Conservation (phyloP, 192 early-diverging fungal species). For the Linnemannia schmuckeri region DNA sequence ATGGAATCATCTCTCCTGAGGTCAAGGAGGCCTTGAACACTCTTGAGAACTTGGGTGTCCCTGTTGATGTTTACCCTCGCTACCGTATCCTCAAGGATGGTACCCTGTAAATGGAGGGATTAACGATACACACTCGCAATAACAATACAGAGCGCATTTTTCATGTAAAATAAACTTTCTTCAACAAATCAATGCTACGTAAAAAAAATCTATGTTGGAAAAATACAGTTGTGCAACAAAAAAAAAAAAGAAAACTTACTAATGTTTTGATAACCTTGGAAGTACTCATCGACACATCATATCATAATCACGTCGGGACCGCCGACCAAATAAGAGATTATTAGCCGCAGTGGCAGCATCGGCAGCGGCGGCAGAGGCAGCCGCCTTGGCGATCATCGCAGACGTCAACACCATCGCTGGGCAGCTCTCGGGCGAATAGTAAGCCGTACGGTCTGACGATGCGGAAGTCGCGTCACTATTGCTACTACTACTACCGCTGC, state of each 20-base stretch:
- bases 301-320: constrained; percentile 42
- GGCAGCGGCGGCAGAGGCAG: constrained; percentile 41
- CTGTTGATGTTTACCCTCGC: constrained; percentile 54
- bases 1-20: constrained; percentile 62
- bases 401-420: constrained; percentile 34
- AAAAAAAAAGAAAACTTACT: background rate
- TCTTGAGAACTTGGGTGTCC: constrained; percentile 62
- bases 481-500: background rate
- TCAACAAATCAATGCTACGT: too few relatives aligned
- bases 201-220: too few relatives aligned
- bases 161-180: background rate
- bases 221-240: background rate
- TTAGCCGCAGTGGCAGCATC: constrained; percentile 40
- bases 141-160: background rate
- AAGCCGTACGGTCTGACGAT: constrained; percentile 3
- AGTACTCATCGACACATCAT: constrained; percentile 40
- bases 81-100: constrained; percentile 54
- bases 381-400: constrained; percentile 30
- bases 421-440: background rate
- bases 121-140: background rate
- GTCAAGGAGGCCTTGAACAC: constrained; percentile 66
- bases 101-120: constrained; percentile 24
- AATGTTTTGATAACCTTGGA: too few relatives aligned
- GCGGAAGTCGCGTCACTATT: background rate
- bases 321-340: constrained; percentile 29